Conservation (phyloP, 2,329 filamentous ascomycete genomes). For the Colletotrichum somersetense region DNA sequence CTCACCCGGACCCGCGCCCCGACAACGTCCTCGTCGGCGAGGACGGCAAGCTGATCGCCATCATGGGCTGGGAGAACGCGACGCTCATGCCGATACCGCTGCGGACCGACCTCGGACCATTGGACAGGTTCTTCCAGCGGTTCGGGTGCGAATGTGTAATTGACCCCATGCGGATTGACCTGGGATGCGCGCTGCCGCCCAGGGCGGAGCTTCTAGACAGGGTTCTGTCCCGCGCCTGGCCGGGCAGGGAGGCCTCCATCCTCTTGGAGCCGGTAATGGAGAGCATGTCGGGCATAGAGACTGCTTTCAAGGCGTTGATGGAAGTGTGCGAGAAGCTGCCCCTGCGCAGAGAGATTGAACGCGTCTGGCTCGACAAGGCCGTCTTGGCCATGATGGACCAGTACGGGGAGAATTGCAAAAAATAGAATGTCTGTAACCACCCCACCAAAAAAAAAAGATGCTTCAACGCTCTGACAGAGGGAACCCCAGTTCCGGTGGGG, state of each 20-base stretch:
- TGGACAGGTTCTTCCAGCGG: conserved; percentile 6
- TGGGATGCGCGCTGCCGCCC: neutral
- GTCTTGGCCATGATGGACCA: conserved; percentile 5
- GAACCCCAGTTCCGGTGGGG: neutral
- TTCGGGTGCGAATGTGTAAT: neutral
- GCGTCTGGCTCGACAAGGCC: conserved; percentile 1
- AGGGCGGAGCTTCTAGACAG: neutral
- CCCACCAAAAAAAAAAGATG: no score
- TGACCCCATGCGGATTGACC: conserved; percentile 12
- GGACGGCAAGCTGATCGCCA: conserved; percentile 6
- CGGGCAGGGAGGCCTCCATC: conserved; percentile 2
- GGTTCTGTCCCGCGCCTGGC: neutral
- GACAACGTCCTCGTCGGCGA: conserved; percentile 31
- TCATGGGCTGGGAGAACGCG: conserved; percentile 41
- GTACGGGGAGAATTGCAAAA: neutral
- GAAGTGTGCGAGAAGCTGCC: neutral
- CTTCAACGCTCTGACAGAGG: neutral
- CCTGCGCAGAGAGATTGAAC: neutral
- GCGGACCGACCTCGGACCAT: conserved; percentile 1
- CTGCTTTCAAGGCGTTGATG: neutral
- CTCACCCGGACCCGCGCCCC: conserved; percentile 32
- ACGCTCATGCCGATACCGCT: conserved; percentile 30
- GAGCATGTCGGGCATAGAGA: neutral
- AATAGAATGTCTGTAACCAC: neutral
- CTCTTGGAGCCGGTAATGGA: neutral